Evolutionary conservation across 192 early-diverging fungal species (phyloP).

Genomic region (Coemansia sp.): DNA sequence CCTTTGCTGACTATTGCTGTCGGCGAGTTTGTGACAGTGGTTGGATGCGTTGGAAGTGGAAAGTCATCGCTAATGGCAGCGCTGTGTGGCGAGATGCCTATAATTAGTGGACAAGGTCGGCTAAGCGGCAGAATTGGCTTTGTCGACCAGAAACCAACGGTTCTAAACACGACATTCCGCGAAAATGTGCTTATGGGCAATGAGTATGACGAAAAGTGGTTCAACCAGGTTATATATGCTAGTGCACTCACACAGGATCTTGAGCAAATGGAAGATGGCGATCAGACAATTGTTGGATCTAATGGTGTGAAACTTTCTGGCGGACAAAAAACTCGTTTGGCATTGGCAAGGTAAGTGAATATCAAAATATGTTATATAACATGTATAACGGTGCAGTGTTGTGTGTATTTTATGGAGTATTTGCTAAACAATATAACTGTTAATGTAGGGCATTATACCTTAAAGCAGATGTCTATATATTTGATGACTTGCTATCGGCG

Average conservation of each 20-base stretch:
- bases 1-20: slow-evolving; percentile 20
- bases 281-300: neutral
- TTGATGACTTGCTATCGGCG: neutral
- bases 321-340: neutral
- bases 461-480: neutral
- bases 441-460: neutral
- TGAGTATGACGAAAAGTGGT: neutral
- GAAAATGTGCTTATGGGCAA: neutral
- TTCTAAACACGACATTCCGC: neutral
- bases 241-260: neutral
- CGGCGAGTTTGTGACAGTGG: neutral
- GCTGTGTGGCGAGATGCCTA: neutral
- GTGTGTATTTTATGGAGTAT: neutral
- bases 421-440: neutral
- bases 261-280: neutral
- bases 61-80: neutral
- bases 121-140: neutral
- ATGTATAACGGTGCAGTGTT: neutral
- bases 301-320: neutral
- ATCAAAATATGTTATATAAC: neutral
- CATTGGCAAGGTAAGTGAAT: neutral
- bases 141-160: neutral
- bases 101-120: neutral
- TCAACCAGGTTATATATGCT: neutral
- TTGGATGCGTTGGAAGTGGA: neutral